Evolutionary conservation across 78 protist species (phyloP), one percentile per base, ranked within the genome.

Genomic region (Salpingoeca rosetta): DNA sequence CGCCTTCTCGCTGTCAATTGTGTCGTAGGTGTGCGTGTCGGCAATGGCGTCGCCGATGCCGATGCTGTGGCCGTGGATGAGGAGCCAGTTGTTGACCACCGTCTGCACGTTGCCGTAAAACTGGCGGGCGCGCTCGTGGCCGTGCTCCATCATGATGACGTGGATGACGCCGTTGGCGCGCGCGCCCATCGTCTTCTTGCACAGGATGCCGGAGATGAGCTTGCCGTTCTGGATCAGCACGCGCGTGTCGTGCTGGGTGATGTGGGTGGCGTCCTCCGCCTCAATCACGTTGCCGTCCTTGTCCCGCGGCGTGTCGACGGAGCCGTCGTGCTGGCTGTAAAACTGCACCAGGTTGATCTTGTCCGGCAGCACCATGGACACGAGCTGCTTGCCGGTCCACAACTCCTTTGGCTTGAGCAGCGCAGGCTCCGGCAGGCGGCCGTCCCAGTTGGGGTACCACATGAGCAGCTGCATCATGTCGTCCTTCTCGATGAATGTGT

Each of bases 321-420:
- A n/a, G n/a, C n/a, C n/a, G 65, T 72, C 43, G 84, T 86, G 87
- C 51, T 80, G 75, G 31, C 39, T 36, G 37, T 45, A 2, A 25
- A 51, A 56, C 76, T 88, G 73, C 43, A 44, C 37, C 12, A 93
- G 43, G 88, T 88, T 93, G 83, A 96, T 86, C 31, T 0, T 0
- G 36, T 88, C 74, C 17, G 98, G 98, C 35, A 98, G 84, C 57
- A 94, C 41, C 81, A 95, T 27, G 7, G 98, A 92, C 79, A 95
- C 56, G 38, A 97, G 10, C 93, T 98, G 99, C 94, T 98, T 99
- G 84, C 99, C 99, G 57, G 99, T 92, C 99, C 99, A 98, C 36
- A 97, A 77, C n/a, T 92, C 96, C 80, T 80, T 76, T 31, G 99
- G 99, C 86, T 97, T 97, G 81, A 97, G 51, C n/a, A 99, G 97